These are phyloP conservation scores for Hygrophorus pudorinus DNA, from an alignment of 768 basidiomycete genomes.

Conservation along the genomic window DNA sequence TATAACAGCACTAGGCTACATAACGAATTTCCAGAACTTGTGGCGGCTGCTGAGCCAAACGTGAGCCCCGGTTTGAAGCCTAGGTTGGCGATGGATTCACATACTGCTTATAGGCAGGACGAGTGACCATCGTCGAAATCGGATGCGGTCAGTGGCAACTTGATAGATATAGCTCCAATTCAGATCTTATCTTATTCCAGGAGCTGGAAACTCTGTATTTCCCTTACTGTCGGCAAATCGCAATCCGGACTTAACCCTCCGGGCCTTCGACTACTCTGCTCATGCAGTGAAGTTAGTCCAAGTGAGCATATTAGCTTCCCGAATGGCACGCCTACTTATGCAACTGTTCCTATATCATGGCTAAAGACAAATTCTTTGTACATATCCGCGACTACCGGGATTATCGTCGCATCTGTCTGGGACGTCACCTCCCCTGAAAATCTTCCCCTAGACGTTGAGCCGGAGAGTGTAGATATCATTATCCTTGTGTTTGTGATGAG, in stretches of 20 bases:
- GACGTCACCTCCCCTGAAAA: constrained; percentile 62
- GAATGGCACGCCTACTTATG: background rate
- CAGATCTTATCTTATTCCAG: constrained; percentile 26
- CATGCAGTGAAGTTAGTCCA: constrained; percentile 88
- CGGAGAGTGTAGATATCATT: constrained; percentile 73
- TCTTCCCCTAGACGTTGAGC: constrained; percentile 54
- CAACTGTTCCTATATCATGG: constrained; percentile 1
- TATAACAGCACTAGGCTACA: constrained; percentile 49
- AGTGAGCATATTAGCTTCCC: constrained; percentile 29
- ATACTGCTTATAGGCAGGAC: constrained; percentile 52
- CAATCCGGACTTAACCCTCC: constrained; percentile 65
- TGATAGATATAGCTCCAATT: background rate
- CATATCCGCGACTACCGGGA: constrained; percentile 51
- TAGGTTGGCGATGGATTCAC: constrained; percentile 6
- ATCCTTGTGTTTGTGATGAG: constrained; percentile 93
- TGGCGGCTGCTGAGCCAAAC: constrained; percentile 54
- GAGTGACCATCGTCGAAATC: constrained; percentile 69
- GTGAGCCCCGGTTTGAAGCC: constrained; percentile 27
- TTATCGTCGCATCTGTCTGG: constrained; percentile 79
- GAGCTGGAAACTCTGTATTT: constrained; percentile 92
- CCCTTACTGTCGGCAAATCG: constrained; percentile 76
- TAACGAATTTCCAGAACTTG: constrained; percentile 89
- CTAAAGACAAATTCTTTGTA: constrained; percentile 66
- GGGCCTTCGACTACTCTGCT: constrained; percentile 85
- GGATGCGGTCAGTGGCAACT: constrained; percentile 62